Evolutionary conservation across 352 stramenopile genomes (phyloP).

Genomic region (Phytopythium ostracodes): DNA sequence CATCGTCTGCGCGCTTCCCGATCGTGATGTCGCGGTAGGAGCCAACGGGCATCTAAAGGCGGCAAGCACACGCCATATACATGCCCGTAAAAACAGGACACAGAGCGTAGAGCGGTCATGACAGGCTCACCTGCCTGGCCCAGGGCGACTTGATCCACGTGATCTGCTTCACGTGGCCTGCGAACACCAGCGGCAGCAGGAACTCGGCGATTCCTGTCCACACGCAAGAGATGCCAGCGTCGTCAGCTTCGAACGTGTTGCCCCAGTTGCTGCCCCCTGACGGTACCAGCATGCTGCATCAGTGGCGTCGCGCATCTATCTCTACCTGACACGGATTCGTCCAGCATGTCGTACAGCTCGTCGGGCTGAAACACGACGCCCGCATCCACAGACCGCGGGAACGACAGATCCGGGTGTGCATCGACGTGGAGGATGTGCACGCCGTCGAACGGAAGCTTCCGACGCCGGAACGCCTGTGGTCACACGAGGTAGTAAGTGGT

Average conservation of each 20-base stretch:
- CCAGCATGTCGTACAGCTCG: slow-evolving; percentile 68
- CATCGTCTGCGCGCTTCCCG: slow-evolving; percentile 31
- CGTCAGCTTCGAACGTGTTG: no score
- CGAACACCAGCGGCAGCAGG: slow-evolving; percentile 71
- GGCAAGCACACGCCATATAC: not conserved
- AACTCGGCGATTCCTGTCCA: slow-evolving; percentile 80
- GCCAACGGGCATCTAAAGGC: slow-evolving; percentile 31
- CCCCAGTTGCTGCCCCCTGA: no score
- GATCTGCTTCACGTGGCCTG: slow-evolving; percentile 69
- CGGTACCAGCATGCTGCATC: no score
- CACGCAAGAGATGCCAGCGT: not conserved
- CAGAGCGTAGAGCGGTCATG: not conserved
- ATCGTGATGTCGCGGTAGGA: slow-evolving; percentile 28
- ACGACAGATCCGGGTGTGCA: slow-evolving; percentile 84
- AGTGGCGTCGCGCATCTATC: not conserved
- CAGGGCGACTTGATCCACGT: slow-evolving; percentile 84
- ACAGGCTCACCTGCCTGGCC: slow-evolving; percentile 53
- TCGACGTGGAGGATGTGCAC: slow-evolving; percentile 82
- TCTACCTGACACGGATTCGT: slow-evolving; percentile 43
- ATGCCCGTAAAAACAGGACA: not conserved
- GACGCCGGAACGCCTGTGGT: slow-evolving; percentile 63
- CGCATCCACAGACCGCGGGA: slow-evolving; percentile 37
- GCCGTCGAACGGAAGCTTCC: slow-evolving; percentile 52
- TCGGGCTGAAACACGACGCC: slow-evolving; percentile 58
- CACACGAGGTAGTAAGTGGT: no score